These are phyloP conservation scores for Mucor saturninus DNA, from an alignment of 371 early-diverging fungal genomes.

Conservation along the genomic window DNA sequence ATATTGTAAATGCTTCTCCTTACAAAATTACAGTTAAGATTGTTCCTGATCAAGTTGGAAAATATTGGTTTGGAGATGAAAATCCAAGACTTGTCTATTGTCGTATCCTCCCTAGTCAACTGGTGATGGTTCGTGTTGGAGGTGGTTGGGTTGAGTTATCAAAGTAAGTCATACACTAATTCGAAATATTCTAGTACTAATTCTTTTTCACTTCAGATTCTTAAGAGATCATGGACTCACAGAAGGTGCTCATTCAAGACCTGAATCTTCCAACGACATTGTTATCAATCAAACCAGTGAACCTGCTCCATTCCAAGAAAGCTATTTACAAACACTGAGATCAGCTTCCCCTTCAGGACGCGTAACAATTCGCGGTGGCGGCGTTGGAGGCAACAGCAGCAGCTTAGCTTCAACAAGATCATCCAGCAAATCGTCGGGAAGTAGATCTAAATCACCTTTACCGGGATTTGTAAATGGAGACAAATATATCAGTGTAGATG, in stretches of 20 bases:
- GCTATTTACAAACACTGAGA: constrained; percentile 28
- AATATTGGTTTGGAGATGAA: constrained; percentile 73
- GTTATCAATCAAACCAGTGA: background rate
- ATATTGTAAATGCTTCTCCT: constrained; percentile 58
- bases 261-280: constrained; percentile 9
- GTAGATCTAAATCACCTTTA: constrained; percentile 34
- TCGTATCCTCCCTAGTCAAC: constrained; percentile 66
- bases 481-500: constrained; percentile 47
- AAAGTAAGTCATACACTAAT: constrained; percentile 30
- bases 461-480: constrained; percentile 50
- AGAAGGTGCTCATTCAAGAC: constrained; percentile 26
- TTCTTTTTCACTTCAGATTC: constrained; percentile 14
- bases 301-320: constrained; percentile 26
- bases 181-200: background rate
- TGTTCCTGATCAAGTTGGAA: constrained; percentile 57
- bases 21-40: constrained; percentile 36
- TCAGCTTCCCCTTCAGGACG: constrained; percentile 48
- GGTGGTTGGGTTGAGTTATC: constrained; percentile 83
- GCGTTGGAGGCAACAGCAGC: constrained; percentile 20
- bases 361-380: constrained; percentile 46
- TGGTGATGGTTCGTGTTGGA: constrained; percentile 83
- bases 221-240: constrained; percentile 34
- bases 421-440: constrained; percentile 38
- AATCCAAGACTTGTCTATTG: constrained; percentile 54
- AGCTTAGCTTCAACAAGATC: constrained; percentile 38